Base-by-base conservation (phyloP, 2,329 filamentous ascomycete genomes). In the Nothomitra cinnamomea region DNA sequence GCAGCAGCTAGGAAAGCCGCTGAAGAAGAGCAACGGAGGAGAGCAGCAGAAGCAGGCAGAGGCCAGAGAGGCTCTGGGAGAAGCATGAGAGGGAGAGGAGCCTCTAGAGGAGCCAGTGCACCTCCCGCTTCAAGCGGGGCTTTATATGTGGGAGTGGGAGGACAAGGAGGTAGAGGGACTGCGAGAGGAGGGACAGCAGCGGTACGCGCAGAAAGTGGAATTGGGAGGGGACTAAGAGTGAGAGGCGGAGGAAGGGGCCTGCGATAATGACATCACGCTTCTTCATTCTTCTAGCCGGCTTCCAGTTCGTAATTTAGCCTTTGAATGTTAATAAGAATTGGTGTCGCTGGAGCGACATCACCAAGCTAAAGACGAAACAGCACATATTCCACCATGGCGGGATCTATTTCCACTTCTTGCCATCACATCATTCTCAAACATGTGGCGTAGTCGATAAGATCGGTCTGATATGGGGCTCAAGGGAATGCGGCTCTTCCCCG, bases 1-100 rank as follows among this genome's bases (percentile, higher is more conserved):
- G 76, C 82, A 12, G 72, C 69, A 4, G 67, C 71, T 51, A 73
- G 68, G 55, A 70, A 72, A 61, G 80, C 68, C 58, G 72, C 72
- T 57, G 70, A 70, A 54, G 71, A 67, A 56, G 58, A 51, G 58
- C 57, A 45, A 57, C 68, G 61, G 56, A 67, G 60, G 60, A 67
- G 65, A 57, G 62, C 61, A 25, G 61, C 62, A 21, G 61, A 63
- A 19, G 63, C 66, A 40, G 53, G 38, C 50, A 47, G n/a, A 51
- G 22, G 35, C 42, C 42, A 12, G 43, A 53, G 32, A 53, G 51
- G 38, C 22, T 36, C 19, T 48, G 48, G 24, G 54, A 54, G 50
- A 57, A 55, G 24, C 36, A 47, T 47, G 59, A 56, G 48, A 61
- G 56, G 38, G 38, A 55, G 28, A 52, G 57, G 2, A 13, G 41